Evolutionary conservation across 2,329 filamentous ascomycete species (phyloP), one percentile per base, ranked within the genome.

Genomic region (Penicillium sp.): DNA sequence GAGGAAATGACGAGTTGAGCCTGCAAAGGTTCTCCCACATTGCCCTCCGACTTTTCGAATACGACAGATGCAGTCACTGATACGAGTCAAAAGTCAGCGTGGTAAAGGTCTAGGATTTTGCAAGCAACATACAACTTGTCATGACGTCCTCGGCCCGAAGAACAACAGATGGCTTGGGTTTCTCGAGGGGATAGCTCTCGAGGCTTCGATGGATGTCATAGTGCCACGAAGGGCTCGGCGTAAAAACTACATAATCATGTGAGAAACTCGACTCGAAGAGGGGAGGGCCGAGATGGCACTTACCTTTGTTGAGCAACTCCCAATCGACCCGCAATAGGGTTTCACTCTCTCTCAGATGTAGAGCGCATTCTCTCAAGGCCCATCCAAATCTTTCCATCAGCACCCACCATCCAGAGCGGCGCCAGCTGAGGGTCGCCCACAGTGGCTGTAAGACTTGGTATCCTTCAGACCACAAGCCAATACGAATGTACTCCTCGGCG

Each of bases 401-500:
- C 39, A 70, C 65, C 76, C 79, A 83, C 83, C 84, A 86, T n/a
- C 79, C 76, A 62, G 83, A 78, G 41, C 68, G 69, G 42, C 84
- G 79, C 84, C 84, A 86, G n/a, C 72, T 75, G 65, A 81, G 77
- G 9, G 66, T 74, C 38, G 78, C 65, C 83, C 83, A 86, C 1
- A 85, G 64, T 4, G 80, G 75, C 33, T 71, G 70, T 18, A 86
- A 70, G 2, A 81, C 69, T 23, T 74, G 65, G 48, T 81, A 70
- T 6, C 81, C 83, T 42, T 81, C 75, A 5, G 70, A 64, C 69
- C 80, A 84, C 26, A 73, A 74, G 16, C 74, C 76, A 16, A 73
- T 72, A 36, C 75, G 72, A 39, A 83, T 74, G 28, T 83, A 68
- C 56, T 83, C 81, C 53, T 78, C 76, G 1, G 80, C 82, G 18